Evolutionary conservation across 306 rosid genomes (phyloP), one percentile per base, ranked within the genome.

Genomic region (Dryas alaskensis): DNA sequence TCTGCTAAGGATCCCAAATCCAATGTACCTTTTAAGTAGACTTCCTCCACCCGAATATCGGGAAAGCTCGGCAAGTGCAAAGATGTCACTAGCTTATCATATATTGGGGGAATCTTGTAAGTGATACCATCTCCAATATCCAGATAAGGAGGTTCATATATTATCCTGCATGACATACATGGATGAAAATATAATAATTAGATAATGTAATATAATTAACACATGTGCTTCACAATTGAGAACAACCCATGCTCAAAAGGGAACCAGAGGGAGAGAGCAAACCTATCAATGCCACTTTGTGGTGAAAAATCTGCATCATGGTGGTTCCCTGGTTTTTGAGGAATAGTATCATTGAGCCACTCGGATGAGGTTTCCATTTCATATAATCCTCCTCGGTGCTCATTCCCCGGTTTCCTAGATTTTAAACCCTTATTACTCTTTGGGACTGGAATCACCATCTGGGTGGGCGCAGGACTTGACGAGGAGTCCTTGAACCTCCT

Each of bases 1-100:
- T 77, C 87, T 75, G 98, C 93, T 78, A 95, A 77, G 73, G 99
- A 95, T 42, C 97, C 97, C 88, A 95, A 89, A 90, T 95, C 99
- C 86, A 95, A 81, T 57, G 99, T 92, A 50, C 99, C 89, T 81
- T 89, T 89, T 13, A 95, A 89, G 87, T 84, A 92, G 68, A 92
- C 77, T 61, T 92, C 99, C 79, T 92, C 93, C 75, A 95, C 96
- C 46, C 77, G 92, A 69, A 95, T 82, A 69, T 95, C 98, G 0
- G 88, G 82, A 88, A 88, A 89, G 87, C 89, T 87, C 3, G 99
- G 99, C 89, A 95, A 89, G 84, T 78, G 83, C 82, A 87, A 76
- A 43, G 79, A 64, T 60, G 87, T 70, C 0, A 90, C 91, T 80
- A 92, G 76, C 87, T 85, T 92, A 84, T 92, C 96, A 86, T 95